Base-by-base conservation (phyloP, 2,329 filamentous ascomycete species). In the Hymenoscyphus linearis region DNA sequence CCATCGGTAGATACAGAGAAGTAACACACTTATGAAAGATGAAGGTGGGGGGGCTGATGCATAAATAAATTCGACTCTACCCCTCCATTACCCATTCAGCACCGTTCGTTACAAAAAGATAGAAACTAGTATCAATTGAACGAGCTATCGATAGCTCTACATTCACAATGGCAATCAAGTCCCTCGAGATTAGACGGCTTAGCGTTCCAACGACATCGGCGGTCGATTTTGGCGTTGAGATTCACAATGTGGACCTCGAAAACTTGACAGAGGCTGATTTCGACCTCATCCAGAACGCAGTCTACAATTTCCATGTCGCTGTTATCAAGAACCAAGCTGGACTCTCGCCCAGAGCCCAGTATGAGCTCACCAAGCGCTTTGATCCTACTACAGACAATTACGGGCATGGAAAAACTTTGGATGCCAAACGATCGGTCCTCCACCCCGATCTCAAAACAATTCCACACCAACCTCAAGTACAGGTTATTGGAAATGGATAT, bases 361-460 rank as follows among this genome's bases (percentile, higher is more conserved):
- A 86, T 69, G 83, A 88, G 65, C 79, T 93, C 47, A 93, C 89
- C 2, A 85, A 83, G 57, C 83, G 83, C 60, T 93, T 93, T 74
- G 90, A 93, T 68, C 88, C 89, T 0, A 70, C 78, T 5, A 80
- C 81, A 1, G 79, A 80, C 14, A 81, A 80, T 14, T 93, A 93
- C 73, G 89, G 89, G 16, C 89, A 92, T 71, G 89, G 88, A 70
- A 90, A 88, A 75, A 89, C 87, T 0, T 78, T 90, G 55, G 88
- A 91, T 67, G 80, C 79, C 7, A 85, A 85, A 58, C 62, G 80
- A 56, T 83, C 79, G 60, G 85, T 93, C 68, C 80, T 93, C 14
- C 68, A 92, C 70, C 89, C 89, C 0, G 90, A 93, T 68, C 79
- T 93, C 18, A 91, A 92, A 77, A 92, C 89, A 0, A 84, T 93